These are phyloP conservation scores for Epichloe bromicola DNA, from an alignment of 2,329 filamentous ascomycete genomes.

Conservation along the genomic window DNA sequence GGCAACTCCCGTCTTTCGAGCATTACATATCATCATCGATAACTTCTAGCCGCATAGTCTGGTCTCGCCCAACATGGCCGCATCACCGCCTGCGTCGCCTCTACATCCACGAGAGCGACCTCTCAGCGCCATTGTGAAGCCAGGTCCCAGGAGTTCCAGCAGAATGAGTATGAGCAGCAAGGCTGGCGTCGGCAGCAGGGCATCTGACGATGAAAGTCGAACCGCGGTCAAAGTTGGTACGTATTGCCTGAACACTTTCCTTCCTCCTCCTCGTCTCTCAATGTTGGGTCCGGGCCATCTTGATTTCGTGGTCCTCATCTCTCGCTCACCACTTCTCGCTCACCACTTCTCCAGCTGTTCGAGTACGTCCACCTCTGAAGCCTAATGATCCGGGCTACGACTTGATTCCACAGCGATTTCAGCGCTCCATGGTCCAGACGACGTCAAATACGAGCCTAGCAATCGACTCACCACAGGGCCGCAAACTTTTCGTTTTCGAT, in stretches of 20 bases:
- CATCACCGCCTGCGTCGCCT: slow-evolving; percentile 58
- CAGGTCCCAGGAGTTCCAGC: slow-evolving; percentile 62
- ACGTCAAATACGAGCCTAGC: slow-evolving; percentile 73
- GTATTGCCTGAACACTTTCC: slow-evolving; percentile 17
- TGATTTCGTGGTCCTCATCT: neutral
- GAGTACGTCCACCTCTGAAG: slow-evolving; percentile 76
- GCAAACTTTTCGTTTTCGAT: slow-evolving; percentile 94
- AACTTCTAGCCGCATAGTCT: neutral
- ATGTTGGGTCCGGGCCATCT: neutral
- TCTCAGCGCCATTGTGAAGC: slow-evolving; percentile 67
- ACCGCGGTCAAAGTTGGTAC: slow-evolving; percentile 93
- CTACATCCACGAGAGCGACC: slow-evolving; percentile 50
- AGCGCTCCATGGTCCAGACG: slow-evolving; percentile 82
- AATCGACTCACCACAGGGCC: slow-evolving; percentile 83
- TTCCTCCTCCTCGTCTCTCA: neutral
- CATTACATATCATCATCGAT: neutral
- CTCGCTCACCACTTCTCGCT: neutral
- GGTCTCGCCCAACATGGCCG: slow-evolving; percentile 38
- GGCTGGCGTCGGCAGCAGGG: slow-evolving; percentile 61
- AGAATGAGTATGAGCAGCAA: slow-evolving; percentile 77
- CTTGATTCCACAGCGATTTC: slow-evolving; percentile 89
- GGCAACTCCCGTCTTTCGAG: neutral
- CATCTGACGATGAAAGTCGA: slow-evolving; percentile 79
- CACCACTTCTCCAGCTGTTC: slow-evolving; percentile 52
- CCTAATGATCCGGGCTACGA: slow-evolving; percentile 84